Percentiles rank a stretch among this genome's conserved stretches.
Evolutionary conservation across 208 protist genomes (phyloP).

Genomic region (Acanthamoeba healyi): DNA sequence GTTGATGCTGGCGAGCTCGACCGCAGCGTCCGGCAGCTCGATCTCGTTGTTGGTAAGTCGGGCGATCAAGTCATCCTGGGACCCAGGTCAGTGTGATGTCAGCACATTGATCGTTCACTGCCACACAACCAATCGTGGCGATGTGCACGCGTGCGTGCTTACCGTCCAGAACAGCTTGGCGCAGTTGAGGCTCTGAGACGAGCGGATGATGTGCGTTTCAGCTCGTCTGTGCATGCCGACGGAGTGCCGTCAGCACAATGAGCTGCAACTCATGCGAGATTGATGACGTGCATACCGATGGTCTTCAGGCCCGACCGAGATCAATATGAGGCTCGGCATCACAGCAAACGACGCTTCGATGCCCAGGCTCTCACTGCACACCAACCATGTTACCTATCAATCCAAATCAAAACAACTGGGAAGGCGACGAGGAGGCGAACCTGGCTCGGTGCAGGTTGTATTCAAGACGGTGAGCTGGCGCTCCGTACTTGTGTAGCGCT

Average conservation of each 20-base stretch:
- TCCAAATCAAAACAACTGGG: not conserved
- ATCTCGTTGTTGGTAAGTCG: conserved; percentile 29
- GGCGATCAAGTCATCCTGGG: conserved; percentile 45
- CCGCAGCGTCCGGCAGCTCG: conserved; percentile 18
- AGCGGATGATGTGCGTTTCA: conserved; percentile 40
- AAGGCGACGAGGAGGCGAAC: not conserved
- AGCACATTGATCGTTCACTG: too few relatives aligned
- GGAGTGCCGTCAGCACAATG: too few relatives aligned
- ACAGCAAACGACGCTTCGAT: conserved; percentile 29
- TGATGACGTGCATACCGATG: not conserved
- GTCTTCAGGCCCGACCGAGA: not conserved
- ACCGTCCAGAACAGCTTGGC: conserved; percentile 69
- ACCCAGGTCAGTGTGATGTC: too few relatives aligned
- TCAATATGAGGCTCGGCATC: conserved; percentile 53
- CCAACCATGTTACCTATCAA: not conserved
- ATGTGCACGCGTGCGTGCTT: not conserved
- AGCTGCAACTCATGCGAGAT: too few relatives aligned
- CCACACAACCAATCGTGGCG: too few relatives aligned
- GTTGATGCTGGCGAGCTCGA: conserved; percentile 59
- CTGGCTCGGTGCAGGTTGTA: conserved; percentile 28
- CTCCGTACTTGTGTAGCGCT: conserved; percentile 39
- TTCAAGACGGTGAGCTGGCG: not conserved
- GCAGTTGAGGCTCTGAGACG: conserved; percentile 41
- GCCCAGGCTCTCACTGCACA: conserved; percentile 12
- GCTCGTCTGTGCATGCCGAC: not conserved